Conservation (phyloP, 768 basidiomycete genomes). For the Suillus subluteus region DNA sequence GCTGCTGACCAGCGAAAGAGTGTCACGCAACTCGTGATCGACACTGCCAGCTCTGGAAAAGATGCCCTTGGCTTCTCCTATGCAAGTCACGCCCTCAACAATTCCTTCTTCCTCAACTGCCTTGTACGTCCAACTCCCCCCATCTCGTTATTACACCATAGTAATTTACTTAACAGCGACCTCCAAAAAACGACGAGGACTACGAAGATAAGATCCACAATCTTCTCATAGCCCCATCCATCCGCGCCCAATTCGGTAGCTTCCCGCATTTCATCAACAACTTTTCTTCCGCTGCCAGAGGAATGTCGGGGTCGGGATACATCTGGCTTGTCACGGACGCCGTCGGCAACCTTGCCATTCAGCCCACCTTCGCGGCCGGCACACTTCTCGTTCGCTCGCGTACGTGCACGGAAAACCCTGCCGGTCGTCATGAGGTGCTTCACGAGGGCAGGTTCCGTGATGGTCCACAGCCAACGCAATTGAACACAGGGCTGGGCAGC, state of each 20-base stretch:
- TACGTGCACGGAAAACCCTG: conserved; percentile 34
- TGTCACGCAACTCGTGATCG: conserved; percentile 74
- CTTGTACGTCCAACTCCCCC: conserved; percentile 59
- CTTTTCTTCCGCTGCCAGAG: conserved; percentile 75
- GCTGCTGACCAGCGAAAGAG: conserved; percentile 57
- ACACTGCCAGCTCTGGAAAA: conserved; percentile 59
- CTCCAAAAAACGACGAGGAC: conserved; percentile 29
- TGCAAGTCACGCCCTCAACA: conserved; percentile 91
- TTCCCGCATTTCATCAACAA: conserved; percentile 71
- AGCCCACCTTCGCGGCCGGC: conserved; percentile 88
- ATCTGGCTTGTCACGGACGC: conserved; percentile 86
- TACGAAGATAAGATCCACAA: conserved; percentile 24
- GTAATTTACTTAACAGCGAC: conserved; percentile 31
- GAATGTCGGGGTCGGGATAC: conserved; percentile 80
- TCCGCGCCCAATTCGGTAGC: conserved; percentile 57
- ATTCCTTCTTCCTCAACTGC: conserved; percentile 88
- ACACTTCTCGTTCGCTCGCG: conserved; percentile 81
- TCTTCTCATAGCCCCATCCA: conserved; percentile 21
- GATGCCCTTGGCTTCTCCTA: conserved; percentile 84
- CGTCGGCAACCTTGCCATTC: conserved; percentile 62
- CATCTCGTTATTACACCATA: not conserved
- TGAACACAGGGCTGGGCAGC: conserved; percentile 25
- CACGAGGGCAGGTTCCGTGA: conserved; percentile 22
- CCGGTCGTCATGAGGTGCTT: conserved; percentile 29
- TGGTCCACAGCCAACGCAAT: conserved; percentile 21